Evolutionary conservation across 2,329 filamentous ascomycete genomes (phyloP), one percentile per base, ranked within the genome.

Genomic region (Monosporascus sp.): DNA sequence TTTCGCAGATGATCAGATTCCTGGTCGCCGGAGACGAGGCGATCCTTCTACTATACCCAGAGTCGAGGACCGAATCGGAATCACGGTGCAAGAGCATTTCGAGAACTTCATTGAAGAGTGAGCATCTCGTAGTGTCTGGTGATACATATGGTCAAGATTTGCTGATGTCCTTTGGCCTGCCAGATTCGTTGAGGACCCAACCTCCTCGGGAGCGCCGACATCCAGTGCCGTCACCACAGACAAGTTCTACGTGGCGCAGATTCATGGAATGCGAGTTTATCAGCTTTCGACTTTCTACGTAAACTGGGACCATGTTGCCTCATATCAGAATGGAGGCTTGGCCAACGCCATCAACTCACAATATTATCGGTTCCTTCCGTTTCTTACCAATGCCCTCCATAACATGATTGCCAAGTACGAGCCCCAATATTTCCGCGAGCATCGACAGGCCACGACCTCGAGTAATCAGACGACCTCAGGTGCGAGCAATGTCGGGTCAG

Each of bases 311-410:
- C 94, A 99, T 70, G 76, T 99, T 31, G 81, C 85, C 52, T 80
- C 84, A 37, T 87, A 86, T 69, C 85, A 88, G 63, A 88, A 92
- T 60, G 89, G 88, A 50, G 85, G 88, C 53, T 76, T 99, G 50
- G 90, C 93, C 42, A 86, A 90, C 56, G 93, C 90, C 49, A 88
- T 97, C 57, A 87, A 91, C 60, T 86, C 85, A 62, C 88, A 95
- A 66, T 97, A 97, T 76, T 97, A 97, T 71, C 89, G 94, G 60
- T 96, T 96, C 68, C 80, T 95, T 24, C 94, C 94, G 3, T 99
- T 94, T 69, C 82, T 99, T 64, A 90, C 89, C 22, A 84, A 88
- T 58, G 92, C 88, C 25, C 77, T 99, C 44, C 91, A 99, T 74
- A 95, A 91, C 65, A 84, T 96, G 72, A 95, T 99, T 62, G 87